phyloP scores from a whole-genome alignment of 2,329 filamentous ascomycete genomes.

The Gaeumannomyces sp. region DNA sequence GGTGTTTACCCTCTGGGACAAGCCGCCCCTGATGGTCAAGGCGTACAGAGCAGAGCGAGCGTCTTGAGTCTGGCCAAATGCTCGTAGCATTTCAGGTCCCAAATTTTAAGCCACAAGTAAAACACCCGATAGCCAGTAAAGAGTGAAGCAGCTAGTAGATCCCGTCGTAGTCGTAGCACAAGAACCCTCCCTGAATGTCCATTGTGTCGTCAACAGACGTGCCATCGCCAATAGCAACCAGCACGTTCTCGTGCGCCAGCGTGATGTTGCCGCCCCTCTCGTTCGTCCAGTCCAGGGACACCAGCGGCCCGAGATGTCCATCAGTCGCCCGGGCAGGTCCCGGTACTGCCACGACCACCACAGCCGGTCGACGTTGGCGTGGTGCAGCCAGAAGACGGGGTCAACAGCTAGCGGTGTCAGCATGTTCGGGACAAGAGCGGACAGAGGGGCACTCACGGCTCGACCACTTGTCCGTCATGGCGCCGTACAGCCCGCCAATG shows the following conservation, averaged over 20 bases:
- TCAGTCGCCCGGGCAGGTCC: constrained; percentile 14
- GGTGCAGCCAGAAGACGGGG: constrained; percentile 30
- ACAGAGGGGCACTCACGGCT: constrained; percentile 7
- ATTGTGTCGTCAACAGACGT: constrained; percentile 14
- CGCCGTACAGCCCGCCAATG: constrained; percentile 9
- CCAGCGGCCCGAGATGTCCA: constrained; percentile 12
- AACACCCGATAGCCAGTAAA: too few species aligned
- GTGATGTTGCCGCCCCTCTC: constrained; percentile 10
- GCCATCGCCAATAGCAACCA: constrained; percentile 9
- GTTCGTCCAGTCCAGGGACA: constrained; percentile 2
- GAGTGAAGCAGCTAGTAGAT: neutral
- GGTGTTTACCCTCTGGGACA: constrained; percentile 31
- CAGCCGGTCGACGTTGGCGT: constrained; percentile 27
- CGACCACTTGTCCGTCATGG: constrained; percentile 11
- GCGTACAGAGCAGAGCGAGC: neutral
- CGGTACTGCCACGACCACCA: constrained; percentile 28
- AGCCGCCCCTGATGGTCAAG: constrained; percentile 22
- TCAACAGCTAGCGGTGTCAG: constrained; percentile 15
- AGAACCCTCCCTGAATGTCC: constrained; percentile 14
- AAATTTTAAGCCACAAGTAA: too few species aligned
- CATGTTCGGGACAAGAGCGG: too few species aligned
- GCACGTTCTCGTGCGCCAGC: constrained; percentile 13
- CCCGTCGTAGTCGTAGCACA: constrained; percentile 15
- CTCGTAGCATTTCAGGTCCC: neutral
- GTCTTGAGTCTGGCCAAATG: too few species aligned